Conservation (phyloP, 2,329 filamentous ascomycete genomes). For the Ophiocordyceps robertsii region DNA sequence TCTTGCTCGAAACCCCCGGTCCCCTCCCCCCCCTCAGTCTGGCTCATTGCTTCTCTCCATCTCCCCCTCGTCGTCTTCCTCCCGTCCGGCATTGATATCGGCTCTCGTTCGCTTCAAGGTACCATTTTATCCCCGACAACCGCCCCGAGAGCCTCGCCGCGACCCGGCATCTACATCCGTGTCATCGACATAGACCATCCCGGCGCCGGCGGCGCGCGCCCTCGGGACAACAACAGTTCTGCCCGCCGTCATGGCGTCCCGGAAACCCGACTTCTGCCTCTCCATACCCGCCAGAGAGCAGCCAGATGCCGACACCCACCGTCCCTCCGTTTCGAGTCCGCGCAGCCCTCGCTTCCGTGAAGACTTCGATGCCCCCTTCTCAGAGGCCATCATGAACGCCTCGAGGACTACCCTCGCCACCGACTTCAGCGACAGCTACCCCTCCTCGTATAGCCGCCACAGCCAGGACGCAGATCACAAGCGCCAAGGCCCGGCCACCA, state of each 20-base stretch:
- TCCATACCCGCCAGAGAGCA: slow-evolving; percentile 1
- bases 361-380: slow-evolving; percentile 25
- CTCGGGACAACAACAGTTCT: neutral
- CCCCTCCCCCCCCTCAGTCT: too few species aligned
- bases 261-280: slow-evolving; percentile 9
- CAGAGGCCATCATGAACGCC: slow-evolving; percentile 18
- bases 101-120: too few species aligned
- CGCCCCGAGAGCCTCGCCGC: neutral
- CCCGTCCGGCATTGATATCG: too few species aligned
- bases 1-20: too few species aligned
- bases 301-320: slow-evolving; percentile 6
- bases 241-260: slow-evolving; percentile 10
- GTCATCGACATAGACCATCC: neutral
- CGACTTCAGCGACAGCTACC: slow-evolving; percentile 11
- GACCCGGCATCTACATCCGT: neutral
- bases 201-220: neutral
- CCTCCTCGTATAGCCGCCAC: slow-evolving; percentile 10
- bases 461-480: slow-evolving; percentile 12
- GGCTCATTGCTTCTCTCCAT: too few species aligned
- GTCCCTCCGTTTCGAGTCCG: slow-evolving; percentile 12
- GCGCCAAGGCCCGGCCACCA: slow-evolving; percentile 1
- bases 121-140: too few species aligned
- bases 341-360: slow-evolving; percentile 22
- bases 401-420: slow-evolving; percentile 14
- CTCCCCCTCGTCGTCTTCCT: too few species aligned